Evolutionary conservation across 768 basidiomycete genomes (phyloP).

Genomic region (Suillus clintonianus): DNA sequence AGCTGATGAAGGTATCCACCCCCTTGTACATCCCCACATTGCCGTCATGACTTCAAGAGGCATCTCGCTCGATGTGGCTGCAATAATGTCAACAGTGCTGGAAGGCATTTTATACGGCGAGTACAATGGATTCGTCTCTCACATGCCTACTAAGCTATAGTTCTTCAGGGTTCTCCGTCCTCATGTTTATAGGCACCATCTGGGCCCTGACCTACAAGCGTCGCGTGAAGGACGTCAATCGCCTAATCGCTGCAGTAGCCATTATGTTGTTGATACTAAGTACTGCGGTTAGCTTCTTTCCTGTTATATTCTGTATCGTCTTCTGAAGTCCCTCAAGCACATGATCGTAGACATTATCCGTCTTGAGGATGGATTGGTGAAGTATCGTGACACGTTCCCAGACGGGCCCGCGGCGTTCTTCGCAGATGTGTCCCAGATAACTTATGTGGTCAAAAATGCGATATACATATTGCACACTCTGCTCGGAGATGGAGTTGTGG

Average conservation of each 20-base stretch:
- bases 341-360: constrained; percentile 17
- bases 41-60: not conserved
- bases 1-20: no score
- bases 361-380: constrained; percentile 19
- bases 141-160: not conserved
- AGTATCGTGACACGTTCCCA: constrained; percentile 16
- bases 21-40: not conserved
- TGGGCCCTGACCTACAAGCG: constrained; percentile 17
- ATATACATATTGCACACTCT: constrained; percentile 18
- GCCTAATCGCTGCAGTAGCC: constrained; percentile 16
- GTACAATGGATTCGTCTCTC: not conserved
- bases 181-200: constrained; percentile 26
- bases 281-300: constrained; percentile 15
- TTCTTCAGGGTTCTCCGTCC: constrained; percentile 23
- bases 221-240: constrained; percentile 8
- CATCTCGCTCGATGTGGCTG: constrained; percentile 18
- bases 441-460: constrained; percentile 27
- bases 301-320: not conserved
- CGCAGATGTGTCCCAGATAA: constrained; percentile 19
- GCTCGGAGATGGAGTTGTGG: constrained; percentile 10
- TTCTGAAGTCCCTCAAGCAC: constrained; percentile 7
- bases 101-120: constrained; percentile 26
- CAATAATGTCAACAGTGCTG: constrained; percentile 20
- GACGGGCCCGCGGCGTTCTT: constrained; percentile 28
- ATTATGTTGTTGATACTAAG: constrained; percentile 21